These are phyloP conservation scores for Pascua guehoae DNA, from an alignment of 1,284 basidiomycete species.

Conservation along the genomic window DNA sequence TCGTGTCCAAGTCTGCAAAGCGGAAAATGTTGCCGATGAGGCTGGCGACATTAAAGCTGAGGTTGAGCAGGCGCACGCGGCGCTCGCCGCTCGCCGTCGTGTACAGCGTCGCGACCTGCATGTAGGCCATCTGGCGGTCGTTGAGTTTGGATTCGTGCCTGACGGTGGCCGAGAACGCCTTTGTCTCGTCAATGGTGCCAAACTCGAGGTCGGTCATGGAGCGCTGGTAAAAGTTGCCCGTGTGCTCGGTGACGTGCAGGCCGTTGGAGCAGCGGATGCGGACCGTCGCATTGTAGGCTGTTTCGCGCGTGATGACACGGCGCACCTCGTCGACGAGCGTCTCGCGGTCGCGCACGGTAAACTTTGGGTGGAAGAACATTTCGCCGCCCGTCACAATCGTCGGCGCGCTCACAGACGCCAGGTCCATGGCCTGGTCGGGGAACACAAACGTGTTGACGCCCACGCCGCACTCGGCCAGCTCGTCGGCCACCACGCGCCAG, in stretches of 20 bases:
- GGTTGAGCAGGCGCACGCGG: constrained; percentile 79
- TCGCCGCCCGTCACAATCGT: constrained; percentile 84
- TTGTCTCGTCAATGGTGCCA: constrained; percentile 76
- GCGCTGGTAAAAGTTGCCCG: constrained; percentile 78
- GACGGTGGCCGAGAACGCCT: constrained; percentile 66
- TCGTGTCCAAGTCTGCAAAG: constrained; percentile 85
- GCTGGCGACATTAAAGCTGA: constrained; percentile 74
- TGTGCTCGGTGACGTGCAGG: constrained; percentile 66
- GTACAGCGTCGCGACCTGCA: constrained; percentile 91
- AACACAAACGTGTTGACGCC: constrained; percentile 88
- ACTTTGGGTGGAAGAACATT: constrained; percentile 87
- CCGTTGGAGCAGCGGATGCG: constrained; percentile 83
- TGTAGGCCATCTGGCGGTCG: constrained; percentile 69
- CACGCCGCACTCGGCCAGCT: constrained; percentile 83
- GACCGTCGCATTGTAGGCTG: constrained; percentile 77
- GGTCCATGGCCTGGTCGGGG: constrained; percentile 76
- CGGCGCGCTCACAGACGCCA: constrained; percentile 77
- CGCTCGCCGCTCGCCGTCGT: constrained; percentile 76
- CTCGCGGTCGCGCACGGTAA: constrained; percentile 66
- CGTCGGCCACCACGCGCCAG: constrained; percentile 80
- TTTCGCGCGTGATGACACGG: constrained; percentile 66
- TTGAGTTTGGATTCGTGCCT: constrained; percentile 64
- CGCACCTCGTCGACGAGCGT: constrained; percentile 70
- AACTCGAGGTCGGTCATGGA: constrained; percentile 74
- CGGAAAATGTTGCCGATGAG: constrained; percentile 90